Conservation (phyloP, 257 asterid species). For the Knoxia roxburghii region DNA sequence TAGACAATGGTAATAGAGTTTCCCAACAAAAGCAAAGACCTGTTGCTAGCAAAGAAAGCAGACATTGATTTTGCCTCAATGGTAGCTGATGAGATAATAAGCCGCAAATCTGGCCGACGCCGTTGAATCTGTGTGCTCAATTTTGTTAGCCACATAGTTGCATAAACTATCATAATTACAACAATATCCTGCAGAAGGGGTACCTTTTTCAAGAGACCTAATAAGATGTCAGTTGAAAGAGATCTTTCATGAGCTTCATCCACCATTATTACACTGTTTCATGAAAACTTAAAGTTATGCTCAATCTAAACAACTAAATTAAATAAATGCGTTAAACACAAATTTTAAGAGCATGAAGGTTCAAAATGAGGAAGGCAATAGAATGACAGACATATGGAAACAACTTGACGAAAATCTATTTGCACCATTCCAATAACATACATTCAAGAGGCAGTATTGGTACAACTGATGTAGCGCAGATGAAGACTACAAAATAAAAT, state of each 20-base stretch:
- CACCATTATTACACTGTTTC: slow-evolving; percentile 82
- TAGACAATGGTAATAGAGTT: background rate
- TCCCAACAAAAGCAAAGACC: slow-evolving; percentile 35
- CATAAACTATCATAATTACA: background rate
- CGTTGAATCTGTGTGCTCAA: slow-evolving; percentile 56
- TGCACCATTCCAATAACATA: background rate
- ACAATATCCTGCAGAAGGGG: slow-evolving; percentile 1
- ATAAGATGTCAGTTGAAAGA: slow-evolving; percentile 83
- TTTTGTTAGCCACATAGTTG: slow-evolving; percentile 7
- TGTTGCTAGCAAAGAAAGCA: slow-evolving; percentile 59
- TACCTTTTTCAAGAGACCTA: slow-evolving; percentile 97
- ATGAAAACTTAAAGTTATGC: slow-evolving; percentile 22
- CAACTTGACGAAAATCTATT: no score
- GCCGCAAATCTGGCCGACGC: slow-evolving; percentile 82
- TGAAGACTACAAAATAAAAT: background rate
- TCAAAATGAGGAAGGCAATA: background rate
- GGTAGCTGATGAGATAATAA: slow-evolving; percentile 91
- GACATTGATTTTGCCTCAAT: slow-evolving; percentile 95
- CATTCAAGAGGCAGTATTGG: background rate
- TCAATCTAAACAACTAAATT: background rate
- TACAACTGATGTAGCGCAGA: background rate
- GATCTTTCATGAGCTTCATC: slow-evolving; percentile 99
- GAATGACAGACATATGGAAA: background rate
- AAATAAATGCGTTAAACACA: background rate
- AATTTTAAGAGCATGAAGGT: background rate